Conservation (phyloP, 106 monocot species). For the Amphibolis antarctica region DNA sequence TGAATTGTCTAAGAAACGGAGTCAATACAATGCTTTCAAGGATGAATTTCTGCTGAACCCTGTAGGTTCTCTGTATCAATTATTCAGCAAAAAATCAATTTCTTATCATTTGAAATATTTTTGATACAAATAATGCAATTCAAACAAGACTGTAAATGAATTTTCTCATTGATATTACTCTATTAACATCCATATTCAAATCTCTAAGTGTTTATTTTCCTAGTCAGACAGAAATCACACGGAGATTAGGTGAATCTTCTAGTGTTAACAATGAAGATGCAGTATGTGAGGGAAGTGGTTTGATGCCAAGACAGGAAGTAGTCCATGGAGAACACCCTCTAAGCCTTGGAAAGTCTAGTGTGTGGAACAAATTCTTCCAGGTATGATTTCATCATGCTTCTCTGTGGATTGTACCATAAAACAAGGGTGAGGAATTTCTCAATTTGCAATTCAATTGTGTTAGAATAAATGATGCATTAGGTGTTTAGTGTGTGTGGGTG, state of each 20-base stretch:
- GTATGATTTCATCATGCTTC: slow-evolving; percentile 19
- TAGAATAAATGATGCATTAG: too few relatives aligned
- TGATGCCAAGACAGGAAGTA: slow-evolving; percentile 58
- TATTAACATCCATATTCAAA: slow-evolving; percentile 5
- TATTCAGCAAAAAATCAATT: not conserved
- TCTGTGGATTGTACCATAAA: too few relatives aligned
- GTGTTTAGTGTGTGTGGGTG: too few relatives aligned
- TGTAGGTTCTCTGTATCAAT: slow-evolving; percentile 34
- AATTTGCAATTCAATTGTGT: too few relatives aligned
- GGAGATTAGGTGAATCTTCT: slow-evolving; percentile 61
- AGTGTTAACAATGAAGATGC: slow-evolving; percentile 31
- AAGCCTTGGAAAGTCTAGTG: slow-evolving; percentile 73
- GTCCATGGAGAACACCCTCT: slow-evolving; percentile 78
- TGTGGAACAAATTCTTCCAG: slow-evolving; percentile 96
- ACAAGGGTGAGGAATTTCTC: not conserved
- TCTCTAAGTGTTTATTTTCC: slow-evolving; percentile 40
- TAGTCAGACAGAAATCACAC: slow-evolving; percentile 93
- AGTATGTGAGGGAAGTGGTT: slow-evolving; percentile 28
- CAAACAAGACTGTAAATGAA: not conserved
- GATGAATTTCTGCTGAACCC: slow-evolving; percentile 70
- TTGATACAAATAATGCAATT: not conserved
- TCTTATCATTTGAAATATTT: not conserved
- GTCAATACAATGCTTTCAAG: slow-evolving; percentile 67
- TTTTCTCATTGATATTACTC: not conserved
- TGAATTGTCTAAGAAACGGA: slow-evolving; percentile 61